A percentile compares a stretch with the other conserved stretches of the same genome.
Evolutionary conservation across 2,329 filamentous ascomycete genomes (phyloP).

Genomic region (Pestalotiopsis fici): DNA sequence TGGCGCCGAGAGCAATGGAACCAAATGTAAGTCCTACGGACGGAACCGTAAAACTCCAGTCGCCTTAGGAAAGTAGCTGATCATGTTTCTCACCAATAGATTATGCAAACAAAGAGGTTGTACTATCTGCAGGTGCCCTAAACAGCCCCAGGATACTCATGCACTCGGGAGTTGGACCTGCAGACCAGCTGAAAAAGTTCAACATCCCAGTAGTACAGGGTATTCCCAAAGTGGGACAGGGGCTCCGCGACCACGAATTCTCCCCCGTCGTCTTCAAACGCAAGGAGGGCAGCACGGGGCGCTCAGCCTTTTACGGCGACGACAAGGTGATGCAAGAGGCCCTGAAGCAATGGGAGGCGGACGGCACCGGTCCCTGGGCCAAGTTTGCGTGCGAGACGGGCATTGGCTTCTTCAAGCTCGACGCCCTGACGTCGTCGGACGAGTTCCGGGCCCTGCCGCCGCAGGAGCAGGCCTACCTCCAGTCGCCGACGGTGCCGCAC

Average conservation of each 20-base stretch:
- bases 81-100: constrained; percentile 13
- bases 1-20: constrained; percentile 44
- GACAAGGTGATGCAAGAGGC: constrained; percentile 42
- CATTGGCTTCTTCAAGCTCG: constrained; percentile 46
- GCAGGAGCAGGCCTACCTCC: constrained; percentile 43
- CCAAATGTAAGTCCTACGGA: constrained; percentile 42
- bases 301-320: constrained; percentile 46
- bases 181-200: constrained; percentile 31
- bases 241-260: constrained; percentile 42
- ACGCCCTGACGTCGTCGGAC: constrained; percentile 35
- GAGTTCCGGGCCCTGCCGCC: constrained; percentile 53
- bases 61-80: neutral
- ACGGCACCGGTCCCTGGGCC: constrained; percentile 40
- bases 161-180: constrained; percentile 44
- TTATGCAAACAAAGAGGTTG: constrained; percentile 39
- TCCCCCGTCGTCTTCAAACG: constrained; percentile 37
- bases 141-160: constrained; percentile 45
- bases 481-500: constrained; percentile 52
- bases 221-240: constrained; percentile 37
- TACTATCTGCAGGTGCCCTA: constrained; percentile 42
- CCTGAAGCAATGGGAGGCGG: constrained; percentile 46
- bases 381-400: constrained; percentile 38
- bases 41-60: neutral
- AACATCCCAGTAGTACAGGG: constrained; percentile 35
- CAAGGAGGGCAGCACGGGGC: constrained; percentile 40